A percentile compares a stretch with the other conserved stretches of the same genome.
Conservation (phyloP, 108 stramenopile genomes). For the Cyclotella atomus region DNA sequence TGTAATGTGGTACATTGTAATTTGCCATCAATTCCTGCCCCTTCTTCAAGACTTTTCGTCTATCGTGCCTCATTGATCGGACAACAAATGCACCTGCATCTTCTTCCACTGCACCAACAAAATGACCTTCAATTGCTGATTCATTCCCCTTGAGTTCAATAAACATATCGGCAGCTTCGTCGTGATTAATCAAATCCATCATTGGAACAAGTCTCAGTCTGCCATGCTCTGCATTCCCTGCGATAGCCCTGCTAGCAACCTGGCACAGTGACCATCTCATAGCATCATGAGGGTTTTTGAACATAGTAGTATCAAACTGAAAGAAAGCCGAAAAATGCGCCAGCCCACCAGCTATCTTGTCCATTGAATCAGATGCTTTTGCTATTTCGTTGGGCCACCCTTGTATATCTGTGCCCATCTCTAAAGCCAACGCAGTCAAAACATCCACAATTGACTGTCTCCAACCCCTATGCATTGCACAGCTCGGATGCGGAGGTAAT, state of each 20-base stretch:
- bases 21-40: constrained; percentile 83
- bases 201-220: constrained; percentile 74
- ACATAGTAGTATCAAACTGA: constrained; percentile 35
- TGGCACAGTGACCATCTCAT: constrained; percentile 86
- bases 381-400: constrained; percentile 78
- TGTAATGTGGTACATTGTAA: constrained; percentile 87
- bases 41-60: constrained; percentile 61
- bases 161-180: constrained; percentile 73
- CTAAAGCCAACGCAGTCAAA: constrained; percentile 66
- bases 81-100: constrained; percentile 82
- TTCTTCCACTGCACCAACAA: constrained; percentile 47
- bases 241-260: constrained; percentile 77
- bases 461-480: constrained; percentile 62
- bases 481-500: constrained; percentile 75
- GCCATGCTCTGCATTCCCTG: constrained; percentile 64
- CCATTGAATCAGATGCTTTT: constrained; percentile 67
- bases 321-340: constrained; percentile 51
- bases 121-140: constrained; percentile 28
- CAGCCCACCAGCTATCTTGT: constrained; percentile 49
- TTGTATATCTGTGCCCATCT: constrained; percentile 71
- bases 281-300: constrained; percentile 38
- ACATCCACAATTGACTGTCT: constrained; percentile 73
- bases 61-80: constrained; percentile 66
- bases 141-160: constrained; percentile 74
- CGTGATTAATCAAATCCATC: constrained; percentile 86